Evolutionary conservation across 2,329 filamentous ascomycete genomes (phyloP), one percentile per base, ranked within the genome.

Genomic region (Fusarium algeriense): DNA sequence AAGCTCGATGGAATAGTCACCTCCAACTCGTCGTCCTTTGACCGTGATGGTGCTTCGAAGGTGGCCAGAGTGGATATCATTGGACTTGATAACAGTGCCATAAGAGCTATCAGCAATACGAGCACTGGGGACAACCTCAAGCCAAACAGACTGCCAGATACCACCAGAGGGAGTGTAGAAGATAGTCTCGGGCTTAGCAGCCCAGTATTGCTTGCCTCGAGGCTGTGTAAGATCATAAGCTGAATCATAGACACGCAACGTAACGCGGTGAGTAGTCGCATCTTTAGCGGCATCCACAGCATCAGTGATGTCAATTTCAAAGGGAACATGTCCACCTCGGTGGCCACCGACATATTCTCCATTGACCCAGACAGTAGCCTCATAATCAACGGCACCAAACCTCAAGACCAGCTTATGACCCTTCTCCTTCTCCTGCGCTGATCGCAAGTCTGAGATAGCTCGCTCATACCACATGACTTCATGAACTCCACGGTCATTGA

Each of bases 391-490:
- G 4, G 89, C 89, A 17, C 88, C 88, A 58, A 90, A 90, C 15
- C 88, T 82, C 14, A 88, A 77, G 4, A 90, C 67, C 0, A 89
- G 78, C 2, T 82, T 81, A 50, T 86, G 74, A 20, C 83, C 78
- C 3, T 77, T 75, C 1, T 78, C 69, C 46, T 81, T 82, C 67
- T 88, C 82, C 9, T 80, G 75, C 5, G 78, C 66, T 2, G 77
- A 80, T 41, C 88, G 85, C 53, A 86, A 79, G 70, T 90, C 88
- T 2, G 73, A 71, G 55, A 91, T 81, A 20, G 56, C 70, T 10
- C 87, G 84, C 78, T 91, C 87, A 73, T 92, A 92, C 90, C 90
- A 92, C 12, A 92, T 77, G 7, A 92, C 87, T 77, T 92, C 89
- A 75, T 92, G 90, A 5, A 89, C 88, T 53, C 86, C 87, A 58